Evolutionary conservation across 2,329 filamentous ascomycete species (phyloP), one percentile per base, ranked within the genome.

Genomic region (Paraconiothyrium brasiliense): DNA sequence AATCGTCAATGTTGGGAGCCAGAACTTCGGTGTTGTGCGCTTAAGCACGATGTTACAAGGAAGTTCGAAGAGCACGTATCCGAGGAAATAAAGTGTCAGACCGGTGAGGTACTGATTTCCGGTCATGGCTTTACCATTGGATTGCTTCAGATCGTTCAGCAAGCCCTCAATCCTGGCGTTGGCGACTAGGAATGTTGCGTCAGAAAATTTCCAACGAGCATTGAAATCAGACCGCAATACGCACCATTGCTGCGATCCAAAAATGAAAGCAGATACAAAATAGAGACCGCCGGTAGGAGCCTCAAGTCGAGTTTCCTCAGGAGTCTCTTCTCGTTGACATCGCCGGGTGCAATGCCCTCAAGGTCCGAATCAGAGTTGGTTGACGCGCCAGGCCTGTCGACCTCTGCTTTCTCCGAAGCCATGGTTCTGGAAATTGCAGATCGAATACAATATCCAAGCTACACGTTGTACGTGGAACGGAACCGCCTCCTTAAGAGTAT

Each of bases 11-110:
- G 85, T 78, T 2, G 77, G 76, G 3, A 79, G 69, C 76, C 76
- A 79, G 44, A 78, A 75, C 54, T 75, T 77, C 0, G 87, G 87
- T 0, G 85, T 88, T 0, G 87, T 89, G 0, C 83, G 79, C 67
- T 89, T 90, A 20, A 89, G 81, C 10, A 89, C 78, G 63, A 89
- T 86, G 65, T 89, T 89, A 68, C 86, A 89, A 0, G 87, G 87
- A 6, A 89, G 82, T 65, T 84, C 83, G 59, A 84, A 80, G 2
- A 82, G 63, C 9, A 83, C 80, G 61, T 84, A 84, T 4, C 80
- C 80, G 59, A 84, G 78, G 69, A 92, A 92, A 73, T 90, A 92
- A 0, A 91, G 73, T 0, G 89, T 91, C 44, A 91, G 71, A 1
- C 87, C 87, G 0, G 86, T 89, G 0, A 91, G 80, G 60, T 92